Percentiles rank a stretch among this genome's conserved stretches.
Evolutionary conservation across 1,139 yeast genomes (phyloP).

Genomic region (Geotrichum candidum): DNA sequence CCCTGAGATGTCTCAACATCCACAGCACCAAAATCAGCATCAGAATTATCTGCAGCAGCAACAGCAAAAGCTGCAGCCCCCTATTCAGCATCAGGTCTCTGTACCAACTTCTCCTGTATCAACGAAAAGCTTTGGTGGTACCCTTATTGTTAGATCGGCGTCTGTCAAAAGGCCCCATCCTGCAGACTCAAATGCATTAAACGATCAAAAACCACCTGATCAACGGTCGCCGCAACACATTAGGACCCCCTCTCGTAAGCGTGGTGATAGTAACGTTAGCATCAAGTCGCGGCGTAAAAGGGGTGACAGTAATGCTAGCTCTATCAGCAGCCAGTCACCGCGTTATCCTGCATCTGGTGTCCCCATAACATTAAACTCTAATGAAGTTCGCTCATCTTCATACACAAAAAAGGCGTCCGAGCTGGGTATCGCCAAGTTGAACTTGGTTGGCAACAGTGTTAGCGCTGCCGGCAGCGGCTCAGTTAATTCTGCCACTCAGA

Average conservation of each 20-base stretch:
- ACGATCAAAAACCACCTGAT: neutral
- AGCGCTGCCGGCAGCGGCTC: neutral
- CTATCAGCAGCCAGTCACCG: neutral
- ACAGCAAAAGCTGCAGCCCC: neutral
- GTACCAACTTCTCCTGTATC: neutral
- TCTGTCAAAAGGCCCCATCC: neutral
- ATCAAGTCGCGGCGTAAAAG: neutral
- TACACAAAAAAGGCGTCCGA: slow-evolving; percentile 7
- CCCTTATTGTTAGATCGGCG: neutral
- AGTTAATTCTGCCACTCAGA: neutral
- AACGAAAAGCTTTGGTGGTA: neutral
- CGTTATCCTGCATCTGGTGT: neutral
- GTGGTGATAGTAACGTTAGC: neutral
- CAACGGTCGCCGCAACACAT: slow-evolving; percentile 5
- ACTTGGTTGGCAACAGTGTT: neutral
- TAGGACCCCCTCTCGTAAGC: neutral
- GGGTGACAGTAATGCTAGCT: neutral
- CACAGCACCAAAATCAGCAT: neutral
- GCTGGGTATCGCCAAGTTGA: neutral
- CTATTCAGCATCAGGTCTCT: neutral
- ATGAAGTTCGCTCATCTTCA: slow-evolving; percentile 5
- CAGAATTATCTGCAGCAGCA: neutral
- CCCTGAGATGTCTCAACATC: neutral
- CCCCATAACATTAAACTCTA: slow-evolving; percentile 4
- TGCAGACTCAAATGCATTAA: neutral